Conservation (phyloP, 495 filamentous ascomycete genomes). For the Penicillium steckii region DNA sequence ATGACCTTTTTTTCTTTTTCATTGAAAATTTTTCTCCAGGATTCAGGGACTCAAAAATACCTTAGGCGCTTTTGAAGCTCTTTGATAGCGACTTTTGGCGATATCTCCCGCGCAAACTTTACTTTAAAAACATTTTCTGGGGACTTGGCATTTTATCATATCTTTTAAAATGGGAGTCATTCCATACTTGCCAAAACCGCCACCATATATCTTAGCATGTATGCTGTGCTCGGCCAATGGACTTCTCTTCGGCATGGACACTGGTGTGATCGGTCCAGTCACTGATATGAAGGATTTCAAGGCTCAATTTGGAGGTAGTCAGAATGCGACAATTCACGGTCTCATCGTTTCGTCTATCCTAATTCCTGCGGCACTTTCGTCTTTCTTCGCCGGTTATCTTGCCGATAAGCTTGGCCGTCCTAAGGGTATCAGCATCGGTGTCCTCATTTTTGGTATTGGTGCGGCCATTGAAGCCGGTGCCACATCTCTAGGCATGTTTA, state of each 20-base stretch:
- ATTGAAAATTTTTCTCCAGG: background rate
- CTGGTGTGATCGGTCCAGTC: slow-evolving; percentile 61
- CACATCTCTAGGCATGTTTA: slow-evolving; percentile 49
- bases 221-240: slow-evolving; percentile 22
- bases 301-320: slow-evolving; percentile 45
- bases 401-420: slow-evolving; percentile 60
- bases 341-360: slow-evolving; percentile 64
- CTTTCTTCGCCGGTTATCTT: slow-evolving; percentile 60
- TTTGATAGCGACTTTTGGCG: background rate
- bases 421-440: slow-evolving; percentile 50
- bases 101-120: background rate
- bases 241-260: slow-evolving; percentile 50
- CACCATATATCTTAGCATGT: slow-evolving; percentile 22
- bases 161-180: background rate
- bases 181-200: slow-evolving; percentile 7
- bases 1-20: background rate
- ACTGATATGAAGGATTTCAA: slow-evolving; percentile 59
- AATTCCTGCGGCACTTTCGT: slow-evolving; percentile 59
- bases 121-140: background rate
- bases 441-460: slow-evolving; percentile 54
- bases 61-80: background rate
- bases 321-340: slow-evolving; percentile 56
- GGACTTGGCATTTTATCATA: background rate
- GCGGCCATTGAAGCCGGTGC: slow-evolving; percentile 50
- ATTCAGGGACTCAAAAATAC: background rate